A percentile compares a stretch with the other conserved stretches of the same genome.
Conservation (phyloP, 371 early-diverging fungal genomes). For the Apophysomyces variabilis region DNA sequence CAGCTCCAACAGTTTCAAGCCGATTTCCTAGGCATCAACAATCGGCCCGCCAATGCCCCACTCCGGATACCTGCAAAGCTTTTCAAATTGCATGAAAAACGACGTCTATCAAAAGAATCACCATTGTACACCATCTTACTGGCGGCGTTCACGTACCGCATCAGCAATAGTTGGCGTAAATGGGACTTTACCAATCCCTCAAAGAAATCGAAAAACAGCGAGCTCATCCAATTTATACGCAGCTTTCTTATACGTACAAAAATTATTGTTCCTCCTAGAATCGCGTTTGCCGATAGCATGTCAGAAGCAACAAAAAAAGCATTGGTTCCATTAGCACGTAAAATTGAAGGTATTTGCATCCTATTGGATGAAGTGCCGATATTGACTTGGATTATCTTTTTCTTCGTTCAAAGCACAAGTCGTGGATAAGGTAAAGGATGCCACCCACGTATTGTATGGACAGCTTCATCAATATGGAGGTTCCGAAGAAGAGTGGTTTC, state of each 20-base stretch:
- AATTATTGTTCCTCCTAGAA: slow-evolving; percentile 43
- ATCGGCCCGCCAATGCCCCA: slow-evolving; percentile 32
- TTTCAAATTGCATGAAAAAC: slow-evolving; percentile 50
- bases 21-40: slow-evolving; percentile 57
- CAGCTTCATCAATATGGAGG: slow-evolving; percentile 45
- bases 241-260: slow-evolving; percentile 36
- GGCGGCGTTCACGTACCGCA: slow-evolving; percentile 58
- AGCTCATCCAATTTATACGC: slow-evolving; percentile 55
- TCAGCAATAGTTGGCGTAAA: slow-evolving; percentile 46
- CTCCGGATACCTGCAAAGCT: slow-evolving; percentile 66
- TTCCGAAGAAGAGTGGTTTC: slow-evolving; percentile 74
- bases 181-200: slow-evolving; percentile 61
- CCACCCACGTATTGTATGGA: slow-evolving; percentile 73
- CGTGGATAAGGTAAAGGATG: slow-evolving; percentile 42
- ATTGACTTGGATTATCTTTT: neutral
- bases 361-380: too few species aligned
- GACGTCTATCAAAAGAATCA: slow-evolving; percentile 27
- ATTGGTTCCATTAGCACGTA: slow-evolving; percentile 41
- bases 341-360: slow-evolving; percentile 47
- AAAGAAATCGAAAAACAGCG: slow-evolving; percentile 46
- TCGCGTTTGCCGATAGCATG: slow-evolving; percentile 58
- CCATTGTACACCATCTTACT: slow-evolving; percentile 57
- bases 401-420: slow-evolving; percentile 37
- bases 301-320: slow-evolving; percentile 41
- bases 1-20: slow-evolving; percentile 71